Evolutionary conservation across 2,329 filamentous ascomycete species (phyloP).

Genomic region (Cladosporium velox): DNA sequence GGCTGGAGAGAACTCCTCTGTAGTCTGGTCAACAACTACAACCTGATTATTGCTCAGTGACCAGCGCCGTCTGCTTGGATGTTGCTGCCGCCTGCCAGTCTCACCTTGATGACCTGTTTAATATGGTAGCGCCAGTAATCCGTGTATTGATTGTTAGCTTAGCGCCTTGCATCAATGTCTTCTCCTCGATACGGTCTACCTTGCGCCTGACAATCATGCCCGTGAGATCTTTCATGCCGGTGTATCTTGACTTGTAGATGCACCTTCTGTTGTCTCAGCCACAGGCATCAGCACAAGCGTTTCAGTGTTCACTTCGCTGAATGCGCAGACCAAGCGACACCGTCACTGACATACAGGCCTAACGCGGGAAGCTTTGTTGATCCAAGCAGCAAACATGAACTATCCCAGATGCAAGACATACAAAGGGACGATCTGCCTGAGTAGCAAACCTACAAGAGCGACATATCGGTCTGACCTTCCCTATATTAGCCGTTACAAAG

Average conservation of each 20-base stretch:
- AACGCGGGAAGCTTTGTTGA: neutral
- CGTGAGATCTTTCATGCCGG: neutral
- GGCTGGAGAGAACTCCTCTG: neutral
- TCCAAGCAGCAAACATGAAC: neutral
- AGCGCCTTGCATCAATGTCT: neutral
- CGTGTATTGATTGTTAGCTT: no score
- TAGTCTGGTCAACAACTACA: neutral
- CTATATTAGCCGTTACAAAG: neutral
- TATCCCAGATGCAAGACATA: neutral
- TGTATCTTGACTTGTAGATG: neutral
- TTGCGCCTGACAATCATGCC: neutral
- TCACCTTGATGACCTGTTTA: no score
- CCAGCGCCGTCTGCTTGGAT: neutral
- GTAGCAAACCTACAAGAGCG: neutral
- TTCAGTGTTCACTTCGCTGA: neutral
- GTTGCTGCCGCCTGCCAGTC: neutral
- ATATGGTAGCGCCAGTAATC: no score
- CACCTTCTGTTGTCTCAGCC: neutral
- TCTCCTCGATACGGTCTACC: neutral
- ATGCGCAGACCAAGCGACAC: neutral
- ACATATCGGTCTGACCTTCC: neutral
- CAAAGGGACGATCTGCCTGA: neutral
- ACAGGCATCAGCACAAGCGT: neutral
- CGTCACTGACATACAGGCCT: neutral
- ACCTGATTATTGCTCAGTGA: neutral